Conservation (phyloP, 225 moss, liverwort and hornwort species). For the Pleurozium schreberi region DNA sequence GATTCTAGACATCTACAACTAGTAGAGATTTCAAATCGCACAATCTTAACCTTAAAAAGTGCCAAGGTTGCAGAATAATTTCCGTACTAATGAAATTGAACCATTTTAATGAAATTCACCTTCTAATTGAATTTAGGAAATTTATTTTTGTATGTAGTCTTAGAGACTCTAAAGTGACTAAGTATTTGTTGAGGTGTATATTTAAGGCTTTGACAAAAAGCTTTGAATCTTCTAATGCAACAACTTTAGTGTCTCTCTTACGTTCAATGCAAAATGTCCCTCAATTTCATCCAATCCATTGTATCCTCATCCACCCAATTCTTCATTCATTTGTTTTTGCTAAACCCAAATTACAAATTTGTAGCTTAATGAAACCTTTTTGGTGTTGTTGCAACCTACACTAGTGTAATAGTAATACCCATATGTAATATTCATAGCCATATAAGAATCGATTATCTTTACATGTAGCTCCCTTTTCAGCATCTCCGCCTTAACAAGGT, state of each 20-base stretch:
- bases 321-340: not conserved
- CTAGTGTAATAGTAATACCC: no score
- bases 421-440: not conserved
- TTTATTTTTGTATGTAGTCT: not conserved
- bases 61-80: no score
- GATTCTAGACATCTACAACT: no score
- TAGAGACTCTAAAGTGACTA: not conserved
- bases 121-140: not conserved
- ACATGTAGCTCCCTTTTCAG: no score
- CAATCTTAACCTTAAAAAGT: no score
- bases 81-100: no score
- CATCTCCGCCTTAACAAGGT: not conserved
- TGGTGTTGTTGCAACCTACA: not conserved
- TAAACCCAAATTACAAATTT: not conserved
- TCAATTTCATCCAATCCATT: accelerated
- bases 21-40: no score
- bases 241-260: not conserved
- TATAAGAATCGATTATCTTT: not conserved
- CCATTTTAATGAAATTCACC: no score
- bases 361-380: no score
- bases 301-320: no score
- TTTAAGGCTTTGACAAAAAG: no score
- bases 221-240: not conserved
- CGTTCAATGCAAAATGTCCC: accelerated
- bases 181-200: no score